Percentiles rank a stretch among this genome's conserved stretches.
Conservation (phyloP, 176 grass and related monocot genomes). For the Paspalum notatum region DNA sequence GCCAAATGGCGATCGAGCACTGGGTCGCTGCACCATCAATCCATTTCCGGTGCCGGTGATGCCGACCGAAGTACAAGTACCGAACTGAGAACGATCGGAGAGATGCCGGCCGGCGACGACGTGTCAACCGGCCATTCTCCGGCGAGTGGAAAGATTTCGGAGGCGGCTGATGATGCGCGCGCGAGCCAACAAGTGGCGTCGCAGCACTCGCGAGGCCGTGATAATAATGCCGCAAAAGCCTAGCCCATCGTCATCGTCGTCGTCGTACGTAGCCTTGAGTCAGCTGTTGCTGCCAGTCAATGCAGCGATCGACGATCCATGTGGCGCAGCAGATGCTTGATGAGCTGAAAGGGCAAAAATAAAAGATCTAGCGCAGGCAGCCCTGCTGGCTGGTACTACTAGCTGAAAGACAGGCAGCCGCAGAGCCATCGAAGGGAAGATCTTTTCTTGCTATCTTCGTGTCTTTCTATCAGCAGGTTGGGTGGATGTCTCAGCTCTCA, state of each 20-base stretch:
- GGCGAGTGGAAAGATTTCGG: background rate
- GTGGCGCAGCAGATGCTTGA: background rate
- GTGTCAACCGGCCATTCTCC: conserved; percentile 3
- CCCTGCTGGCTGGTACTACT: background rate
- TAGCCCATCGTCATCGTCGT: background rate
- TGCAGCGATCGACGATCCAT: conserved; percentile 14
- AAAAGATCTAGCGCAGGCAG: background rate
- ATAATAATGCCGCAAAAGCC: conserved; percentile 27
- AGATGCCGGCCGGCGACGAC: background rate
- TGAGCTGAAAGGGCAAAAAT: background rate
- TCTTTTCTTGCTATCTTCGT: background rate
- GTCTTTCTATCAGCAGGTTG: background rate
- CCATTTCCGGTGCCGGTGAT: background rate
- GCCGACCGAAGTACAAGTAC: no score
- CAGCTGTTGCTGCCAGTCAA: background rate
- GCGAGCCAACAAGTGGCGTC: conserved; percentile 21
- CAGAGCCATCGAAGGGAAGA: background rate
- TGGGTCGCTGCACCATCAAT: background rate
- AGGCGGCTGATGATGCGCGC: background rate
- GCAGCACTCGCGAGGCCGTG: background rate
- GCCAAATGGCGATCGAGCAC: conserved; percentile 11
- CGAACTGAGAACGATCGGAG: background rate
- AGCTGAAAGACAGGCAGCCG: background rate
- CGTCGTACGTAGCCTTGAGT: background rate
- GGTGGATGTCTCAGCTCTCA: background rate